These are phyloP conservation scores for Plenodomus biglobosus DNA, from an alignment of 2,329 filamentous ascomycete genomes.

Conservation along the genomic window DNA sequence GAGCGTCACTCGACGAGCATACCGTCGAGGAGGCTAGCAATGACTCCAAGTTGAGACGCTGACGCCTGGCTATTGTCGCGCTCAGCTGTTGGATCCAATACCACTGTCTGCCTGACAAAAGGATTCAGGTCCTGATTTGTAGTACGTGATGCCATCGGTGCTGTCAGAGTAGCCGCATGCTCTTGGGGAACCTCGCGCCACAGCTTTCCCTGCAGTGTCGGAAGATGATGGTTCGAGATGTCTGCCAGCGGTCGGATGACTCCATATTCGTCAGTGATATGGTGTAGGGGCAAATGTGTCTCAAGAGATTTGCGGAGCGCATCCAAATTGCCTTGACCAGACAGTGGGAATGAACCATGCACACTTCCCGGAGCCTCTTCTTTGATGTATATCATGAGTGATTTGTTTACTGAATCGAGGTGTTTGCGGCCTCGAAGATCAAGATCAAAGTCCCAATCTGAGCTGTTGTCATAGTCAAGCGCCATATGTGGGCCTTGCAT, in stretches of 20 bases:
- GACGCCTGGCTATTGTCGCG: not conserved
- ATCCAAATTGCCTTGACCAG: not conserved
- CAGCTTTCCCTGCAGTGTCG: slow-evolving; percentile 9
- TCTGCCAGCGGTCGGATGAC: not conserved
- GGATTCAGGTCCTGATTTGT: not conserved
- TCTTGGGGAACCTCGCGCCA: slow-evolving; percentile 5
- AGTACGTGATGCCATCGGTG: not conserved
- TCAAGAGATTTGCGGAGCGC: not conserved
- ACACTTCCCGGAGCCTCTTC: too few relatives aligned
- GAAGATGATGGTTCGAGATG: slow-evolving; percentile 1
- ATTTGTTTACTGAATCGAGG: not conserved
- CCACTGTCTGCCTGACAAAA: not conserved
- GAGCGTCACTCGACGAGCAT: not conserved
- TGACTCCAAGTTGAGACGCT: not conserved
- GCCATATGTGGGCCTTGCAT: not conserved
- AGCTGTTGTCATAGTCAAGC: not conserved
- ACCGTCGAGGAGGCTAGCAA: slow-evolving; percentile 2
- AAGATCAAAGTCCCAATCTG: not conserved
- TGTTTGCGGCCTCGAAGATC: not conserved
- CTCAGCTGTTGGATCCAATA: not conserved
- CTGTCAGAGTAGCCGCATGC: not conserved
- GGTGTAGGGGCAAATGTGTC: not conserved
- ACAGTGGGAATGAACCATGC: not conserved
- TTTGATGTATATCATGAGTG: not conserved
- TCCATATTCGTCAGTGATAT: not conserved